phyloP scores from a whole-genome alignment of 208 protist genomes.

The Leishmania guyanensis region DNA sequence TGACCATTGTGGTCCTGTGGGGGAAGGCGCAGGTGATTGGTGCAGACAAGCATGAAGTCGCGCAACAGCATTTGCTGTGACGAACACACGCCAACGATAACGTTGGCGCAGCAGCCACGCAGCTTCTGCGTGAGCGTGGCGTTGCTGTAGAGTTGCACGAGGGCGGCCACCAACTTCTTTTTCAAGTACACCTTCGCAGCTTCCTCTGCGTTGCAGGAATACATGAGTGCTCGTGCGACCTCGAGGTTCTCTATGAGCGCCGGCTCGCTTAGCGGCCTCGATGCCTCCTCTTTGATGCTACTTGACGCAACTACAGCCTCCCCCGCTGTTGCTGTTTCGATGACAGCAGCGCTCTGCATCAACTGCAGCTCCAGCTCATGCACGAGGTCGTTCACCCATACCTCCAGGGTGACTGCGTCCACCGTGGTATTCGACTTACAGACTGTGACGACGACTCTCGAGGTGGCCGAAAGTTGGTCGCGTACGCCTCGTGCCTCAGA shows the following conservation, averaged over 20 bases:
- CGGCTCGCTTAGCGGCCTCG: conserved; percentile 51
- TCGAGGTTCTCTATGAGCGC: conserved; percentile 56
- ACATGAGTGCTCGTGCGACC: conserved; percentile 35
- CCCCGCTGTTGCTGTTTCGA: neutral
- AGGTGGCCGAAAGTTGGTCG: conserved; percentile 43
- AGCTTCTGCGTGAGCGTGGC: conserved; percentile 29
- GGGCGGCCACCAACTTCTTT: conserved; percentile 9
- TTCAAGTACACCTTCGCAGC: conserved; percentile 11
- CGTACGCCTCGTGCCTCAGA: conserved; percentile 29
- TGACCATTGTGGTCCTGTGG: conserved; percentile 12
- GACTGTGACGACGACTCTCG: conserved; percentile 53
- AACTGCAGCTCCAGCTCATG: conserved; percentile 27
- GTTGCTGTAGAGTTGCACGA: conserved; percentile 25
- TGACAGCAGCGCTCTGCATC: neutral
- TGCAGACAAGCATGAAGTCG: conserved; percentile 15
- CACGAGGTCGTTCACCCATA: conserved; percentile 29
- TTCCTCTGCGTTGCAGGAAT: conserved; percentile 27
- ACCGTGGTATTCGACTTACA: conserved; percentile 39
- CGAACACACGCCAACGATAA: conserved; percentile 26
- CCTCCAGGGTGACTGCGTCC: conserved; percentile 12
- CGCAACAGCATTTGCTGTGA: conserved; percentile 15
- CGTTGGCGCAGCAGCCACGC: conserved; percentile 29
- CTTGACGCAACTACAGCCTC: neutral
- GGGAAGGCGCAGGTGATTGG: conserved; percentile 7
- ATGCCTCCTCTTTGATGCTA: conserved; percentile 11